A percentile compares a stretch with the other conserved stretches of the same genome.
Evolutionary conservation across 441 rosid species (phyloP).

Genomic region (Aquilaria agallochum): DNA sequence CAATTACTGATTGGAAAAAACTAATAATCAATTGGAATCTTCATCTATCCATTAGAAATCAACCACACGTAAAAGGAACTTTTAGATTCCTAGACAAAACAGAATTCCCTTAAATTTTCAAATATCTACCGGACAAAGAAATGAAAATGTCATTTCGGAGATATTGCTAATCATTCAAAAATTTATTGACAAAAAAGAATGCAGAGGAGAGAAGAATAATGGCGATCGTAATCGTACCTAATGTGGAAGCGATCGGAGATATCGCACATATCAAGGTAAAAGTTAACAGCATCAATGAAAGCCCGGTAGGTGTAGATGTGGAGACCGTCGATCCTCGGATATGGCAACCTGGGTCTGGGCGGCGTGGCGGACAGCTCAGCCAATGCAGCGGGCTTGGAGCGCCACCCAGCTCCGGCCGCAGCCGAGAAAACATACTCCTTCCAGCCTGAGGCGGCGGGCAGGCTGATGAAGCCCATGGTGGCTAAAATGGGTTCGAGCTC

Average conservation of each 20-base stretch:
- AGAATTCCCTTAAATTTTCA: no score
- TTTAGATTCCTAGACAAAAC: no score
- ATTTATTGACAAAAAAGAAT: no score
- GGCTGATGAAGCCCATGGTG: conserved; percentile 44
- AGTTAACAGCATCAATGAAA: conserved; percentile 48
- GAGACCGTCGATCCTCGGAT: conserved; percentile 55
- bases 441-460: conserved; percentile 25
- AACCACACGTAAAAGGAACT: no score
- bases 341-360: conserved; percentile 36
- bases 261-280: conserved; percentile 37
- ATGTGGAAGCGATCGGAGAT: conserved; percentile 47
- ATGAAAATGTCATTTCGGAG: no score
- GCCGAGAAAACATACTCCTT: conserved; percentile 36
- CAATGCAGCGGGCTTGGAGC: neutral
- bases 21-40: no score
- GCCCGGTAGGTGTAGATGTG: conserved; percentile 46
- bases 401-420: conserved; percentile 1
- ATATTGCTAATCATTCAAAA: no score
- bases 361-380: conserved; percentile 18
- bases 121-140: no score
- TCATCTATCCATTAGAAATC: no score
- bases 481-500: conserved; percentile 53
- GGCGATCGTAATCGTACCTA: conserved; percentile 20
- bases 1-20: no score
- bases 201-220: neutral